A percentile compares a stretch with the other conserved stretches of the same genome.
Conservation (phyloP, 2,329 filamentous ascomycete species). For the Elsinoe australis region DNA sequence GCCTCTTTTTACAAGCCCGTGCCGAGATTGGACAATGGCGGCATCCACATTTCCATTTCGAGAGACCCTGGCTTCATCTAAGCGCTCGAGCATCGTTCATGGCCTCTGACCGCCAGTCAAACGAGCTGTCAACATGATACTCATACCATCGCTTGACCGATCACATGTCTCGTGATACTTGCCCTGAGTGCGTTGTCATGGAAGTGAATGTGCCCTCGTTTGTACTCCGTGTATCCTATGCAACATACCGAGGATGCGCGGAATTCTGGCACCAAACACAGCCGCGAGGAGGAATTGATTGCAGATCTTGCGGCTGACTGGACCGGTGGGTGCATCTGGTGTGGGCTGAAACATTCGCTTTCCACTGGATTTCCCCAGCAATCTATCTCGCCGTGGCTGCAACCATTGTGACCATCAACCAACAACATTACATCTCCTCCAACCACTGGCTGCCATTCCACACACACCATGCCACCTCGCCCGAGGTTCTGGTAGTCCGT, state of each 20-base stretch:
- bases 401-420: not conserved
- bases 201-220: too few species aligned
- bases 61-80: conserved; percentile 4
- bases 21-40: not conserved
- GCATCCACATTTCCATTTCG: not conserved
- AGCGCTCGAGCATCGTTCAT: conserved; percentile 12
- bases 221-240: too few species aligned
- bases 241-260: conserved; percentile 3
- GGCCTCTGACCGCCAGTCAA: not conserved
- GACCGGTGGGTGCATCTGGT: not conserved
- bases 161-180: too few species aligned
- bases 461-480: not conserved
- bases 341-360: conserved; percentile 5
- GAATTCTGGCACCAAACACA: too few species aligned
- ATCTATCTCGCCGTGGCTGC: not conserved
- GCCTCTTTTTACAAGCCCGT: not conserved
- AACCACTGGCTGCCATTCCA: not conserved
- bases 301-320: conserved; percentile 7
- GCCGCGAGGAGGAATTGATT: too few species aligned
- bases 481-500: not conserved
- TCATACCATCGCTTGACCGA: too few species aligned
- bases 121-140: too few species aligned
- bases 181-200: too few species aligned
- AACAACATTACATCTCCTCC: not conserved
- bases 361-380: not conserved